A percentile compares a stretch with the other conserved stretches of the same genome.
Evolutionary conservation across 2,329 filamentous ascomycete species (phyloP).

Genomic region (Zelopaecilomyces penicillatus): DNA sequence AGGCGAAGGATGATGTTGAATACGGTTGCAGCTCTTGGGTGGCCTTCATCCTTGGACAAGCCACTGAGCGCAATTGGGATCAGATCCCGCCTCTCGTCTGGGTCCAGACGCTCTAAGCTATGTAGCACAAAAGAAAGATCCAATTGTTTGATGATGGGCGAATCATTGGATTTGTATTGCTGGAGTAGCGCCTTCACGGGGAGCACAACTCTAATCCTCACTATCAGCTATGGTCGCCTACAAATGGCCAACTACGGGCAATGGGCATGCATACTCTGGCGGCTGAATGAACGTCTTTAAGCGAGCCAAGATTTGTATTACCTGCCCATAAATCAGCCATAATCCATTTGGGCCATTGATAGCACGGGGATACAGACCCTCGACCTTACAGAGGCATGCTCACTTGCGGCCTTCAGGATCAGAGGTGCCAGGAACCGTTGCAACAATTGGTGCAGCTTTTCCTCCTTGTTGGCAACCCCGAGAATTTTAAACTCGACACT

Average conservation of each 20-base stretch:
- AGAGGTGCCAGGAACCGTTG: conserved; percentile 73
- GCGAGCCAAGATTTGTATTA: conserved; percentile 42
- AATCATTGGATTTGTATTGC: conserved; percentile 74
- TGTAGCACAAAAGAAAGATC: conserved; percentile 86
- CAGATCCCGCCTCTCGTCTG: conserved; percentile 58
- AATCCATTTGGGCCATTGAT: no score
- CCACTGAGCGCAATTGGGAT: conserved; percentile 45
- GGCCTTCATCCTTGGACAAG: conserved; percentile 22
- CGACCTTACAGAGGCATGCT: conserved; percentile 68
- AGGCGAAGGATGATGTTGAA: conserved; percentile 79
- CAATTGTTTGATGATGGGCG: conserved; percentile 73
- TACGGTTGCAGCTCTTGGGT: conserved; percentile 43
- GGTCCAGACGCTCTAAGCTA: conserved; percentile 48
- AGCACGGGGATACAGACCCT: conserved; percentile 42
- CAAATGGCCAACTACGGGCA: background rate
- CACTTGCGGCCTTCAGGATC: conserved; percentile 78
- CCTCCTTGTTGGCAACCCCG: conserved; percentile 71
- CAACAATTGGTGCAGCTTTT: conserved; percentile 70
- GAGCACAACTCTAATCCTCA: conserved; percentile 53
- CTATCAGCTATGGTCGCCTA: background rate
- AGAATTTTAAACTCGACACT: conserved; percentile 78
- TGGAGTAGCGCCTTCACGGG: conserved; percentile 78
- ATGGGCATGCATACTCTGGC: conserved; percentile 30
- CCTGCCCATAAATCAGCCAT: conserved; percentile 21
- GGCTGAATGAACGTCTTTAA: conserved; percentile 47